A percentile compares a stretch with the other conserved stretches of the same genome.
phyloP scores from a whole-genome alignment of 352 stramenopile species.

The Peronospora belbahrii region DNA sequence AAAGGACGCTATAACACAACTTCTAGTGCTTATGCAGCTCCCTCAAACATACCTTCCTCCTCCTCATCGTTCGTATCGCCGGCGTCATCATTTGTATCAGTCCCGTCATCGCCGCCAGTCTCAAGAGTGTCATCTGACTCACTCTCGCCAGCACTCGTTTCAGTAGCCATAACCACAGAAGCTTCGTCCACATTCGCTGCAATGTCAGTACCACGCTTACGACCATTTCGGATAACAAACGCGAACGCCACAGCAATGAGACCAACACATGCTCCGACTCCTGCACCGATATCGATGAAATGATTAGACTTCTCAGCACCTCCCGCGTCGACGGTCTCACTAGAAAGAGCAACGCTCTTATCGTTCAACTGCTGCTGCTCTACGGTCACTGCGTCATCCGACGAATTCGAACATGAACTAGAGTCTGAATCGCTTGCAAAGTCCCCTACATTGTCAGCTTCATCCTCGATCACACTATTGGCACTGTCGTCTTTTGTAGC shows the following conservation, averaged over 20 bases:
- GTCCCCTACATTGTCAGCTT: slow-evolving; percentile 16
- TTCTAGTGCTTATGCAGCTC: slow-evolving; percentile 33
- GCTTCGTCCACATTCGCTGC: slow-evolving; percentile 32
- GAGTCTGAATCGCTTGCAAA: no score
- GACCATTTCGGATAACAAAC: slow-evolving; percentile 22
- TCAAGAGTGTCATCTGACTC: slow-evolving; percentile 29
- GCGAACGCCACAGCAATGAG: slow-evolving; percentile 24
- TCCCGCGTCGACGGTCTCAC: slow-evolving; percentile 12
- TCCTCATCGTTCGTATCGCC: slow-evolving; percentile 19
- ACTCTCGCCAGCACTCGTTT: slow-evolving; percentile 28
- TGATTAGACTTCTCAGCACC: slow-evolving; percentile 13
- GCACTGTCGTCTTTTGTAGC: slow-evolving; percentile 16
- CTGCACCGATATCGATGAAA: slow-evolving; percentile 20
- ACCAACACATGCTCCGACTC: slow-evolving; percentile 24
- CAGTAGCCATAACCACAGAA: slow-evolving; percentile 29
- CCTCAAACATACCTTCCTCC: slow-evolving; percentile 46
- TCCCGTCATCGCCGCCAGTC: background rate
- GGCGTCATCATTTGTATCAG: background rate
- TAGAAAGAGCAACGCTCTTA: slow-evolving; percentile 20
- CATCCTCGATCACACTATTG: slow-evolving; percentile 14
- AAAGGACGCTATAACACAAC: slow-evolving; percentile 9
- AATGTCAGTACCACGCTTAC: slow-evolving; percentile 6
- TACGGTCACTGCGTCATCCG: slow-evolving; percentile 14
- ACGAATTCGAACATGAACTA: slow-evolving; percentile 15
- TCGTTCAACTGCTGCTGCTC: slow-evolving; percentile 23